These are phyloP conservation scores for Arthroderma sp. DNA, from an alignment of 2,329 filamentous ascomycete genomes.

Conservation along the genomic window DNA sequence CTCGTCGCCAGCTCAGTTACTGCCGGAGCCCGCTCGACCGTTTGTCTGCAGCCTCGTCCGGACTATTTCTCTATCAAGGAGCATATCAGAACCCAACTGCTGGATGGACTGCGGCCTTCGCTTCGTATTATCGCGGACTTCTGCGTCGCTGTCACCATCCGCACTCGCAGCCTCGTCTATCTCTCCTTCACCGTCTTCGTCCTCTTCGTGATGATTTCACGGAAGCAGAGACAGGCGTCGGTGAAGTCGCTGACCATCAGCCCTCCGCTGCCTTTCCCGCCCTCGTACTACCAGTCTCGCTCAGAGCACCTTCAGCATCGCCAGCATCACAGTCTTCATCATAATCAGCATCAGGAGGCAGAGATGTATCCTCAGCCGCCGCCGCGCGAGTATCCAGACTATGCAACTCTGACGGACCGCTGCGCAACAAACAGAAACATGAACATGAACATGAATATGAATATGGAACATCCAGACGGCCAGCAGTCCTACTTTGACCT, in stretches of 20 bases:
- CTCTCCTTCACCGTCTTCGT: background rate
- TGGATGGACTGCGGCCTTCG: background rate
- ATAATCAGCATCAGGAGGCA: background rate
- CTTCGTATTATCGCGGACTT: background rate
- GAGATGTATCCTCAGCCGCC: background rate
- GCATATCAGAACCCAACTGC: background rate
- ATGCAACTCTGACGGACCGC: background rate
- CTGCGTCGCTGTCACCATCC: too few species aligned
- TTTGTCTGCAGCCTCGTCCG: background rate
- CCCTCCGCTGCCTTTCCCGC: conserved; percentile 1
- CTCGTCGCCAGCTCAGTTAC: background rate
- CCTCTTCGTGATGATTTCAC: background rate
- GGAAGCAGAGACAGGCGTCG: background rate
- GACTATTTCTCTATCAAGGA: too few species aligned
- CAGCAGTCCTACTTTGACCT: conserved; percentile 4
- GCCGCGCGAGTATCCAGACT: background rate
- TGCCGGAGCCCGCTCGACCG: background rate
- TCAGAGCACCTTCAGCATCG: background rate
- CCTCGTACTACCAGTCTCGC: background rate
- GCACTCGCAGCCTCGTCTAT: background rate
- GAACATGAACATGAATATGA: too few species aligned
- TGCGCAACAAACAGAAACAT: background rate
- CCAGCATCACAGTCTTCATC: background rate
- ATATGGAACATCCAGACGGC: background rate
- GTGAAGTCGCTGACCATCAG: conserved; percentile 1